A percentile compares a stretch with the other conserved stretches of the same genome.
Evolutionary conservation across 1,284 basidiomycete species (phyloP).

Genomic region (Pseudozyma thailandica): DNA sequence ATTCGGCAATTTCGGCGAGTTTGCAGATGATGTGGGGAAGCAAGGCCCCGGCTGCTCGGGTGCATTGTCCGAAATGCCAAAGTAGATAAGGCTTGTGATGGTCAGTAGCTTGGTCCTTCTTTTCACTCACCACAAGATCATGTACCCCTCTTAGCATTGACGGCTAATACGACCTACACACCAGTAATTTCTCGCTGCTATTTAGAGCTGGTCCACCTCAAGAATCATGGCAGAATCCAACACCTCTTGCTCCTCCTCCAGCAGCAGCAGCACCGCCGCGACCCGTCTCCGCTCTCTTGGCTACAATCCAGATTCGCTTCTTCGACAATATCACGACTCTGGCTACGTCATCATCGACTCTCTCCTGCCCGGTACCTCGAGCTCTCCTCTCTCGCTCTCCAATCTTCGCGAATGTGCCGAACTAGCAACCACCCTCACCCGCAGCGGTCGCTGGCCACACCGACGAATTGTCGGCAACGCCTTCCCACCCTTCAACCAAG

Average conservation of each 20-base stretch:
- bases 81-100: too few species aligned
- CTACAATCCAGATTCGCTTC: constrained; percentile 30
- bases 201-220: too few species aligned
- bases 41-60: too few species aligned
- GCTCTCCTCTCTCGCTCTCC: constrained; percentile 23
- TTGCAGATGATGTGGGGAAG: neutral
- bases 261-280: constrained; percentile 8
- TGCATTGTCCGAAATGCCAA: too few species aligned
- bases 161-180: too few species aligned
- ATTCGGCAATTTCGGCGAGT: constrained; percentile 30
- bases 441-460: constrained; percentile 76
- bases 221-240: constrained; percentile 5
- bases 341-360: constrained; percentile 79
- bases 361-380: constrained; percentile 71
- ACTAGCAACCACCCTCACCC: constrained; percentile 73
- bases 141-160: too few species aligned
- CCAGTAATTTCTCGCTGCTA: too few species aligned
- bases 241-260: neutral
- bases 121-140: too few species aligned
- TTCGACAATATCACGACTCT: constrained; percentile 73
- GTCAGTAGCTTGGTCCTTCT: too few species aligned
- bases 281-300: constrained; percentile 22
- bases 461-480: constrained; percentile 80
- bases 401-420: constrained; percentile 40
- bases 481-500: constrained; percentile 79